phyloP scores from a whole-genome alignment of 192 early-diverging fungal species.

The Backusella sp. region DNA sequence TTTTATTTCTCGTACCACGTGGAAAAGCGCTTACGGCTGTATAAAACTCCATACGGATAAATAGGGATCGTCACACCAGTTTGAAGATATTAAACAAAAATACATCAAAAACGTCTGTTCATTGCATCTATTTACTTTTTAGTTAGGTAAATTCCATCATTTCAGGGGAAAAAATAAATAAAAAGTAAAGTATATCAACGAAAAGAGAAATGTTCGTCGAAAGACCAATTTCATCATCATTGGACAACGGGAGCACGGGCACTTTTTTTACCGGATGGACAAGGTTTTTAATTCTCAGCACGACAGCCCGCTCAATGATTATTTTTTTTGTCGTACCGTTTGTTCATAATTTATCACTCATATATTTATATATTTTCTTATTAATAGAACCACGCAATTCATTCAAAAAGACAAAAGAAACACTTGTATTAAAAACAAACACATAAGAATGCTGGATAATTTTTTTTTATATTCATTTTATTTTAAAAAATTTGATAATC shows the following conservation, averaged over 20 bases:
- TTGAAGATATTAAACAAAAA: not conserved
- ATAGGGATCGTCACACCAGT: not conserved
- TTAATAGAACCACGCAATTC: not conserved
- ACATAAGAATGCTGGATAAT: not conserved
- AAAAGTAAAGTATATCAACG: not conserved
- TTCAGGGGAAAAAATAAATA: not conserved
- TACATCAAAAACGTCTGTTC: not conserved
- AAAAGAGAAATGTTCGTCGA: not conserved
- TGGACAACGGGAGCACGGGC: not conserved
- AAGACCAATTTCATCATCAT: not conserved
- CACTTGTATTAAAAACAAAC: not conserved
- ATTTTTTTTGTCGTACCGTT: not conserved
- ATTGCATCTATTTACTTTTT: not conserved
- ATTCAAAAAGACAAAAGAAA: not conserved
- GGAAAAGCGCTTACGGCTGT: not conserved
- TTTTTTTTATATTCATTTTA: conserved; percentile 6
- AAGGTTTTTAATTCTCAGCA: conserved; percentile 3
- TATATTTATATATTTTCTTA: too few relatives aligned
- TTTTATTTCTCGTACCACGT: conserved; percentile 15
- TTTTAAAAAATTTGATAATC: not conserved
- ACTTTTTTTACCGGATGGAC: not conserved
- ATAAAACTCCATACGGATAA: not conserved
- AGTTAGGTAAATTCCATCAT: not conserved
- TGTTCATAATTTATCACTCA: not conserved
- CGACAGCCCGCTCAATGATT: not conserved